phyloP scores from a whole-genome alignment of 2,329 filamentous ascomycete species.

The Aspergillus fumigatus region DNA sequence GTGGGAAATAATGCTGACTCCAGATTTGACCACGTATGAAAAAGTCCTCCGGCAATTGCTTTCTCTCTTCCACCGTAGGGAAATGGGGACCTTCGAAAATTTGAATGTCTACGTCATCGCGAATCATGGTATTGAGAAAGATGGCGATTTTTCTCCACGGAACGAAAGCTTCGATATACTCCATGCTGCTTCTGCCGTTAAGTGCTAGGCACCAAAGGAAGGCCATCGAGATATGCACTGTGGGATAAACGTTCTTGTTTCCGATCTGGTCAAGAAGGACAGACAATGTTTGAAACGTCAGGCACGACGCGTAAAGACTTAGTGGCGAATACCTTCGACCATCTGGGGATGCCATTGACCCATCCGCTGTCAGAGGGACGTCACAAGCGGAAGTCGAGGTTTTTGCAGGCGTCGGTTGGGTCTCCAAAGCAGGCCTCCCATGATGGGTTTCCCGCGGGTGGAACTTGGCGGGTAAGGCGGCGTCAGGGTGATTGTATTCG shows the following conservation, averaged over 20 bases:
- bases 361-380: constrained; percentile 8
- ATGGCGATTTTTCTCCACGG: constrained; percentile 49
- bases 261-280: constrained; percentile 44
- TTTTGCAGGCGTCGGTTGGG: constrained; percentile 18
- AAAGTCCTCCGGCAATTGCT: constrained; percentile 57
- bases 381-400: constrained; percentile 17
- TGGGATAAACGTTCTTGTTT: constrained; percentile 51
- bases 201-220: constrained; percentile 47
- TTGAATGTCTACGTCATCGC: constrained; percentile 30
- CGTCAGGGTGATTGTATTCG: constrained; percentile 47
- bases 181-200: constrained; percentile 34
- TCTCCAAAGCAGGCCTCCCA: constrained; percentile 8
- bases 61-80: constrained; percentile 36
- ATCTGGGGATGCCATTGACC: constrained; percentile 11
- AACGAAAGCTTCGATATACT: constrained; percentile 39
- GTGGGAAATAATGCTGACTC: constrained; percentile 46
- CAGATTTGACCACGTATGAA: constrained; percentile 53
- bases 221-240: constrained; percentile 51
- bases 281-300: constrained; percentile 42
- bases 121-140: constrained; percentile 52
- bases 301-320: constrained; percentile 34
- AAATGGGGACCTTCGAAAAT: constrained; percentile 40
- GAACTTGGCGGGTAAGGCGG: constrained; percentile 26
- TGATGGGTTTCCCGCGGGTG: constrained; percentile 12
- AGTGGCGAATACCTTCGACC: constrained; percentile 20